Base-by-base conservation (phyloP, 129 eudicot species). In the Ambrosia trifida region DNA sequence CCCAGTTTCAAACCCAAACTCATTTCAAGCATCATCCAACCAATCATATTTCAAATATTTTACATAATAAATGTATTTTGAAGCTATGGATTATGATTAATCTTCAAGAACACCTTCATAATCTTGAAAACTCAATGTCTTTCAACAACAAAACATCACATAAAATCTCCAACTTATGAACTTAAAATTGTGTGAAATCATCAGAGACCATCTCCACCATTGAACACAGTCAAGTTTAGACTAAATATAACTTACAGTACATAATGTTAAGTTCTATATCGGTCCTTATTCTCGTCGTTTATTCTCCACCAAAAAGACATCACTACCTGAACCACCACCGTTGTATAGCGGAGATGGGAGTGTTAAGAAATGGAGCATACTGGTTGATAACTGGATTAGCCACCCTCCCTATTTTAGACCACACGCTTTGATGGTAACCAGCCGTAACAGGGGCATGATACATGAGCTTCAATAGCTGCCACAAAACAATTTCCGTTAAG, bases 401-500 rank as follows among this genome's bases (percentile, higher is more conserved):
- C 12, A 77, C 70, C 83, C 86, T 82, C 78, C 91, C 94, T 3
- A 95, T 84, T 81, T 77, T 86, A 1, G 88, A 69, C 99, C 99
- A 95, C 60, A 78, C 86, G 32, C 91, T 87, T 86, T 77, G 99
- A 78, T 94, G 99, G 80, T 94, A 84, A 68, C 96, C 76, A 43
- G 91, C 96, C 20, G 95, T 85, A 5, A 83, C 91, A 3, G 99
- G 97, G 35, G 97, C 99, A 60, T 90, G 85, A 79, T 95, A 95
- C 99, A 95, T 95, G 14, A 95, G 97, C 89, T 95, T 95, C 80
- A 95, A 74, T 59, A 95, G 72, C 99, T 95, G 96, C 81, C 40
- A 58, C n/a, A 56, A 28, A 56, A 14, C 6, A 16, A 59, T 5
- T 24, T 68, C 10, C 13, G 38, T 0, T 58, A 20, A 11, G 11